Evolutionary conservation across 1,139 yeast species (phyloP).

Genomic region (Arxiozyma slooffiae): DNA sequence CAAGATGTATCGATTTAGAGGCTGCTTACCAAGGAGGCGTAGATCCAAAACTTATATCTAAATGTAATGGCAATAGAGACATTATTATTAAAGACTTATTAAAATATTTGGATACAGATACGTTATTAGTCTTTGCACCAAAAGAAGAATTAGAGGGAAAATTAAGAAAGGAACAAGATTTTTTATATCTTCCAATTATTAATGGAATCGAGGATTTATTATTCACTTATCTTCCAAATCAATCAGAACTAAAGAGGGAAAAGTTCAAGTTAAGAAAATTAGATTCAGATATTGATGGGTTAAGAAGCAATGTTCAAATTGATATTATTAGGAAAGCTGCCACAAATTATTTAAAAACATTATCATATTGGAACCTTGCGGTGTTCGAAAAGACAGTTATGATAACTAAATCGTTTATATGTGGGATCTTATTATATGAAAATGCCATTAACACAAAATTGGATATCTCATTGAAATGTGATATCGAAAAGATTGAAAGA

Average conservation of each 20-base stretch:
- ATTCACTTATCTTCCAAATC: neutral
- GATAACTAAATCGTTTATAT: constrained; percentile 74
- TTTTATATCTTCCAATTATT: constrained; percentile 65
- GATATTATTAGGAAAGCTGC: constrained; percentile 55
- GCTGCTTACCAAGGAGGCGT: constrained; percentile 17
- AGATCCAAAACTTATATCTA: constrained; percentile 43
- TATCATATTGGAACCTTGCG: constrained; percentile 69
- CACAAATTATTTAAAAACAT: constrained; percentile 48
- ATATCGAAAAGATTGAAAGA: constrained; percentile 65
- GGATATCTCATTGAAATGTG: constrained; percentile 18
- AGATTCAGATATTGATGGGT: constrained; percentile 73
- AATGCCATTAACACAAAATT: constrained; percentile 24
- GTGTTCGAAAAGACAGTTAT: constrained; percentile 83
- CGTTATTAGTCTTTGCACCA: constrained; percentile 89
- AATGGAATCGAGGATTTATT: constrained; percentile 54
- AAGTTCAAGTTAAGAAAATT: constrained; percentile 42
- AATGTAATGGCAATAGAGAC: constrained; percentile 47
- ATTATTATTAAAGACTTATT: constrained; percentile 49
- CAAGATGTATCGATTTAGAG: constrained; percentile 71
- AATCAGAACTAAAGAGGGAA: constrained; percentile 30
- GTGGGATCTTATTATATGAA: constrained; percentile 42
- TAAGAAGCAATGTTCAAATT: constrained; percentile 69
- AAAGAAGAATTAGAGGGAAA: constrained; percentile 70
- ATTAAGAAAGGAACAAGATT: constrained; percentile 66
- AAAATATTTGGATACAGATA: constrained; percentile 87